A percentile compares a stretch with the other conserved stretches of the same genome.
phyloP scores from a whole-genome alignment of 306 rosid genomes.

The Macrotyloma uniflorum region DNA sequence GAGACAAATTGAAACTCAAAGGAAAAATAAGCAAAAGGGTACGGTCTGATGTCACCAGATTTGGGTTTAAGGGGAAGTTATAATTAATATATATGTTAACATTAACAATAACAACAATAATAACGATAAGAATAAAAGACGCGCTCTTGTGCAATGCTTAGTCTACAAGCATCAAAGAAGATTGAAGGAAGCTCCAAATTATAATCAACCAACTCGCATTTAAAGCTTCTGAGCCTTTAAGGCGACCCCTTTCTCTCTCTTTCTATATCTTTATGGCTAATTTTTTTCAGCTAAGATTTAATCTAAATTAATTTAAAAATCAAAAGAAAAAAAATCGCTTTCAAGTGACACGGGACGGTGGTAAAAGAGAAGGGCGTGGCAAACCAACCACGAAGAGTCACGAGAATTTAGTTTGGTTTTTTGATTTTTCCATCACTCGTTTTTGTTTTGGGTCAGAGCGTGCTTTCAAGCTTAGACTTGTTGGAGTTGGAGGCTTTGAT shows the following conservation, averaged over 20 bases:
- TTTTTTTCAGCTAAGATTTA: slow-evolving; percentile 10
- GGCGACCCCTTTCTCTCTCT: slow-evolving; percentile 28
- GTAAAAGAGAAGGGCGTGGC: background rate
- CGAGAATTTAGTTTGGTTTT: slow-evolving; percentile 2
- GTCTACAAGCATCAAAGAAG: slow-evolving; percentile 51
- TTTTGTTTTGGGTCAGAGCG: slow-evolving; percentile 21
- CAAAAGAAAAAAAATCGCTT: background rate
- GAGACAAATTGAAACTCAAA: slow-evolving; percentile 15
- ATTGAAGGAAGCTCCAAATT: slow-evolving; percentile 33
- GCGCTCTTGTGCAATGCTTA: slow-evolving; percentile 45
- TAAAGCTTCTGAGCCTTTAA: slow-evolving; percentile 58
- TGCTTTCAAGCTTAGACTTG: background rate
- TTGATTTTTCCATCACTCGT: slow-evolving; percentile 38
- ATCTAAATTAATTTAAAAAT: background rate
- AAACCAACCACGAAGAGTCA: slow-evolving; percentile 39
- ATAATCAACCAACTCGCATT: slow-evolving; percentile 87
- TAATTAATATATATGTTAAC: background rate
- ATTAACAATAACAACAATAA: background rate
- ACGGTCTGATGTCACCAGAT: slow-evolving; percentile 29
- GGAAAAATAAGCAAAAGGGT: background rate
- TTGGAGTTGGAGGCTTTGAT: background rate
- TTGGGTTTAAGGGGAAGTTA: slow-evolving; percentile 44
- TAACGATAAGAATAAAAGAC: slow-evolving; percentile 21
- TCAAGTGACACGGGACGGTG: slow-evolving; percentile 35
- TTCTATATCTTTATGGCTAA: background rate